Conservation (phyloP, 2,329 filamentous ascomycete genomes). For the Diaporthe batatas region DNA sequence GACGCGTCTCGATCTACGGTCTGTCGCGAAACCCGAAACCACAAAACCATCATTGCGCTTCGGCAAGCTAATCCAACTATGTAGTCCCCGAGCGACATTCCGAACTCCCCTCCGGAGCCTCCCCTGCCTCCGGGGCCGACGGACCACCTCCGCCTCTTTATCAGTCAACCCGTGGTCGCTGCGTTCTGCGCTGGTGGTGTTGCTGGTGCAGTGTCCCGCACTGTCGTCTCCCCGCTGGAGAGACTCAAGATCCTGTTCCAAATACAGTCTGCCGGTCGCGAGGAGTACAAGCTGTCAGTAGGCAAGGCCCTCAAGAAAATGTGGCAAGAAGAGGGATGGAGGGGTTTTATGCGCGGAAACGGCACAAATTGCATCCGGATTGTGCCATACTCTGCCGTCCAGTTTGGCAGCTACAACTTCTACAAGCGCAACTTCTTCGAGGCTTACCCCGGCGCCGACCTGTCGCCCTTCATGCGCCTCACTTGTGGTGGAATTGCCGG, state of each 20-base stretch:
- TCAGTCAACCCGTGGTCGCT: constrained; percentile 88
- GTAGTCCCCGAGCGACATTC: constrained; percentile 37
- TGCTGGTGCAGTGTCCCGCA: constrained; percentile 96
- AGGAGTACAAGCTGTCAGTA: constrained; percentile 94
- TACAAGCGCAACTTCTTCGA: constrained; percentile 93
- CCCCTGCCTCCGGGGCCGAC: constrained; percentile 47
- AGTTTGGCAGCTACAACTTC: constrained; percentile 98
- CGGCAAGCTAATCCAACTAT: constrained; percentile 34
- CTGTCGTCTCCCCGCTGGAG: constrained; percentile 95
- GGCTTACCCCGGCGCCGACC: constrained; percentile 77
- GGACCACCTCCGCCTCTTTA: constrained; percentile 58
- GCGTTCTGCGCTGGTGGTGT: constrained; percentile 95
- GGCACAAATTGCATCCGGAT: constrained; percentile 99
- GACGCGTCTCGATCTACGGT: constrained; percentile 4
- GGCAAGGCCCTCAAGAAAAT: constrained; percentile 91
- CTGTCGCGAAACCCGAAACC: background rate
- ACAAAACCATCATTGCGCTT: background rate
- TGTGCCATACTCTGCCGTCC: constrained; percentile 96
- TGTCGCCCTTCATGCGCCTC: constrained; percentile 81
- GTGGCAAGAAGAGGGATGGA: constrained; percentile 97
- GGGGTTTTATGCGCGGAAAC: constrained; percentile 97
- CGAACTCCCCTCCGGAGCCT: constrained; percentile 32
- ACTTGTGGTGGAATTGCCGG: constrained; percentile 93
- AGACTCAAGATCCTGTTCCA: constrained; percentile 98
- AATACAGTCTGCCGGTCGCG: constrained; percentile 88